These are phyloP conservation scores for Cercospora berteroae DNA, from an alignment of 2,329 filamentous ascomycete genomes.

Conservation along the genomic window DNA sequence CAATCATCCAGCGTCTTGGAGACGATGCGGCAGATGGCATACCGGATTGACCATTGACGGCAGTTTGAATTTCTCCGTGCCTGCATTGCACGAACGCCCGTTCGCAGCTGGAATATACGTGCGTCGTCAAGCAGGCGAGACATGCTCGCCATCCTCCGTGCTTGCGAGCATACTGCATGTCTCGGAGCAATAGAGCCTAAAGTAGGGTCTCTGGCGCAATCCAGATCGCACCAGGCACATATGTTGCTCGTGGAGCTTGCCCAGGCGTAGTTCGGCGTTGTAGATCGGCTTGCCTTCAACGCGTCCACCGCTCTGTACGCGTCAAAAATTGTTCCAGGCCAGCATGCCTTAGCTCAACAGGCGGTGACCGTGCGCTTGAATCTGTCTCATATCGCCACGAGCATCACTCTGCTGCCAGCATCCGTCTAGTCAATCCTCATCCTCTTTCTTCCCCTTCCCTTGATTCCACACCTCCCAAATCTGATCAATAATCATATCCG, in stretches of 20 bases:
- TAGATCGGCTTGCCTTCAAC: neutral
- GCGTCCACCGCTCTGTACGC: neutral
- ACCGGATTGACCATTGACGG: neutral
- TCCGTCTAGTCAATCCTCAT: conserved; percentile 16
- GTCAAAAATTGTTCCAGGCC: neutral
- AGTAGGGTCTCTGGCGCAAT: neutral
- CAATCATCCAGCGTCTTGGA: neutral
- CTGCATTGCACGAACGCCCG: conserved; percentile 8
- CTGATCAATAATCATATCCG: conserved; percentile 42
- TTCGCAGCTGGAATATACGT: conserved; percentile 10
- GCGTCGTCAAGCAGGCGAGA: conserved; percentile 6
- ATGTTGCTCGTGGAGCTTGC: neutral
- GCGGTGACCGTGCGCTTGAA: neutral
- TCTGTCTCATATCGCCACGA: neutral
- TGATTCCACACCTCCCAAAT: conserved; percentile 41
- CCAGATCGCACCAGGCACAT: neutral
- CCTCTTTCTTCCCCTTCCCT: conserved; percentile 37
- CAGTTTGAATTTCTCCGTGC: neutral
- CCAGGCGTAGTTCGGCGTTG: neutral
- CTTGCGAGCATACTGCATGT: conserved; percentile 14
- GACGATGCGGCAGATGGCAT: neutral
- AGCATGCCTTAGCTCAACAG: neutral
- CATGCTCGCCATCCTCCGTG: conserved; percentile 4
- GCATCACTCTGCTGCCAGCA: neutral
- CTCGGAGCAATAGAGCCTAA: neutral